Evolutionary conservation across 129 eudicot genomes (phyloP).

Genomic region (Mikania micrantha): DNA sequence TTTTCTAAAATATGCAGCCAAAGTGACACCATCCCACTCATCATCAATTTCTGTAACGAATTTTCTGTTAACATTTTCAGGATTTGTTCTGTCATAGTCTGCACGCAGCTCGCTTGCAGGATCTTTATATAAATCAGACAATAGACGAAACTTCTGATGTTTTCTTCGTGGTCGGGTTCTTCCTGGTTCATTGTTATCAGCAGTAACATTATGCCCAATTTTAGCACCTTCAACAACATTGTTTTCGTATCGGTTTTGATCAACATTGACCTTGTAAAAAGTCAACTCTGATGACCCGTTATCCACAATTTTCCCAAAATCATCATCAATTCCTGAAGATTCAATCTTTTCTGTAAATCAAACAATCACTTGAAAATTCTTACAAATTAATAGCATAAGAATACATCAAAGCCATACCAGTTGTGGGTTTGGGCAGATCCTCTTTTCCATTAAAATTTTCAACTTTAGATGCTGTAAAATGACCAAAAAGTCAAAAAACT

Average conservation of each 20-base stretch:
- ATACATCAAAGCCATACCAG: conserved; percentile 10
- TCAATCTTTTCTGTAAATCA: conserved; percentile 17
- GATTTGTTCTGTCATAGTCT: neutral
- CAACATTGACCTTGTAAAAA: neutral
- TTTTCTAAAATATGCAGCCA: conserved; percentile 13
- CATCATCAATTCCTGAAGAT: neutral
- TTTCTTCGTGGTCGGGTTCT: conserved; percentile 13
- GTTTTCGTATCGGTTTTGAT: neutral
- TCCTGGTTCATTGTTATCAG: neutral
- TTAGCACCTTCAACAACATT: conserved; percentile 2
- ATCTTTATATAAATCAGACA: conserved; percentile 30
- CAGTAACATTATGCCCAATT: conserved; percentile 1
- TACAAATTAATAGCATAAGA: neutral
- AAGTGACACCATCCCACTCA: conserved; percentile 20
- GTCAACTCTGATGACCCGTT: conserved; percentile 4
- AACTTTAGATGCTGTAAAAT: neutral
- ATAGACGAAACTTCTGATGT: conserved; percentile 16
- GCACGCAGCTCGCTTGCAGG: conserved; percentile 7
- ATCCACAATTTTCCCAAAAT: neutral
- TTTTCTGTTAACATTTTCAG: conserved; percentile 10
- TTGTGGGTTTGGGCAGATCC: conserved; percentile 1
- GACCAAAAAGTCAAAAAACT: conserved; percentile 1
- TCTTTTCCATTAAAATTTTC: neutral
- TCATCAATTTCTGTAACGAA: conserved; percentile 21
- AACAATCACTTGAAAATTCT: neutral